Evolutionary conservation across 495 filamentous ascomycete species (phyloP), one percentile per base, ranked within the genome.

Genomic region (Talaromyces proteolyticus): DNA sequence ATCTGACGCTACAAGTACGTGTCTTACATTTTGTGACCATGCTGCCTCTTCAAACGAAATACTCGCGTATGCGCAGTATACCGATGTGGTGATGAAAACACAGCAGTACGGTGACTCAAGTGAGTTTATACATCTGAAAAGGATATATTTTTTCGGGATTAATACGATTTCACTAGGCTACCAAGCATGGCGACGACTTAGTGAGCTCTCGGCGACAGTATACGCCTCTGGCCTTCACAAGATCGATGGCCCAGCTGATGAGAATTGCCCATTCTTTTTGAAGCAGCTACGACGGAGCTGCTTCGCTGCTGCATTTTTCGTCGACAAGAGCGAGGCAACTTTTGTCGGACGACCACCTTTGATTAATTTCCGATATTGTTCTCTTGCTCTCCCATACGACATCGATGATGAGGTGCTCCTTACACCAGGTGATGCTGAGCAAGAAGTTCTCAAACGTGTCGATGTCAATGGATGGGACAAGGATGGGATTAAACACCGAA

Each of bases 161-260:
- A 24, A 21, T 6, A 20, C 29, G 50, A 39, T 39, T 46, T 8
- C 29, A 44, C 1, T 47, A 79, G 75, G 67, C 49, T 71, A 78
- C 39, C 57, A 70, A 21, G 66, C 74, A 11, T 82, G 80, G 81
- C 67, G 78, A 29, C 62, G 69, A 19, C 67, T 77, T 10, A 71
- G 76, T 24, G 75, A 81, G 40, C 51, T 79, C 1, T 55, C 76
- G 11, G 66, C 74, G 10, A 73, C 79, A 0, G 59, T 80, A n/a
- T 76, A 78, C 23, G 77, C 78, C 19, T 67, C 79, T 16, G 81
- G 81, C 12, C 62, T 84, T 2, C 82, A 86, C 55, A 72, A 77
- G 55, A 73, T 78, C 44, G 69, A 59, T 29, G 61, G 65, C 12
- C 61, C 65, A 4, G 49, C 66, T 20, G 63, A 72, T 3, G 57